A percentile compares a stretch with the other conserved stretches of the same genome.
These are phyloP conservation scores for Candolleomyces aberdarensis DNA, from an alignment of 768 basidiomycete genomes.

Conservation along the genomic window DNA sequence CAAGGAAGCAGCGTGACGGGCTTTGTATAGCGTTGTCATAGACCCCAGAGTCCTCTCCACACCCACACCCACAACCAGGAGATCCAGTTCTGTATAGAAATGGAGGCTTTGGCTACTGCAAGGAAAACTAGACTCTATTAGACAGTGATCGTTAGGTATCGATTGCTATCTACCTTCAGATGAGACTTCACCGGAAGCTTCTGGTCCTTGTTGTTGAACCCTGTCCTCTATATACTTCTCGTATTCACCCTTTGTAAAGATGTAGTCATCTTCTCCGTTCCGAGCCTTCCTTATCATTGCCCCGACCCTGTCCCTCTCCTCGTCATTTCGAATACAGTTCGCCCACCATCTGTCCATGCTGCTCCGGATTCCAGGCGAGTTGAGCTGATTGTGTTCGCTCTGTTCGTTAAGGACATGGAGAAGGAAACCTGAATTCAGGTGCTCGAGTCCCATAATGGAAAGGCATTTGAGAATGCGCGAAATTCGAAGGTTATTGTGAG, in stretches of 20 bases:
- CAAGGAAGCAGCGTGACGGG: neutral
- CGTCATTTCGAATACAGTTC: constrained; percentile 63
- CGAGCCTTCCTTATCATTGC: constrained; percentile 51
- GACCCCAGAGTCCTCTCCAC: neutral
- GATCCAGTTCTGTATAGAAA: neutral
- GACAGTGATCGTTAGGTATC: neutral
- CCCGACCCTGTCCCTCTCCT: constrained; percentile 55
- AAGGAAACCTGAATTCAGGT: constrained; percentile 61
- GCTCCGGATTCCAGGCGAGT: constrained; percentile 40
- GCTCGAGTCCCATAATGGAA: constrained; percentile 67
- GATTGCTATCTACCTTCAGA: constrained; percentile 4
- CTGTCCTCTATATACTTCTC: constrained; percentile 41
- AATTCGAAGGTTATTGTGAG: constrained; percentile 77
- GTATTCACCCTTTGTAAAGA: constrained; percentile 60
- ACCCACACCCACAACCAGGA: neutral
- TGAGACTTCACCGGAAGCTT: constrained; percentile 8
- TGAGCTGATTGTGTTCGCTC: constrained; percentile 52
- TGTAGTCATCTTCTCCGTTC: constrained; percentile 29
- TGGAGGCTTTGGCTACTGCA: neutral
- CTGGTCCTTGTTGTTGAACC: constrained; percentile 8
- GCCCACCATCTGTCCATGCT: constrained; percentile 84
- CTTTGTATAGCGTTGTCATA: neutral
- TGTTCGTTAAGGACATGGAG: constrained; percentile 70
- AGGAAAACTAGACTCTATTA: neutral
- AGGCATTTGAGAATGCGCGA: constrained; percentile 75